A percentile compares a stretch with the other conserved stretches of the same genome.
Evolutionary conservation across 2,329 filamentous ascomycete species (phyloP).

Genomic region (Colletotrichum lentis): DNA sequence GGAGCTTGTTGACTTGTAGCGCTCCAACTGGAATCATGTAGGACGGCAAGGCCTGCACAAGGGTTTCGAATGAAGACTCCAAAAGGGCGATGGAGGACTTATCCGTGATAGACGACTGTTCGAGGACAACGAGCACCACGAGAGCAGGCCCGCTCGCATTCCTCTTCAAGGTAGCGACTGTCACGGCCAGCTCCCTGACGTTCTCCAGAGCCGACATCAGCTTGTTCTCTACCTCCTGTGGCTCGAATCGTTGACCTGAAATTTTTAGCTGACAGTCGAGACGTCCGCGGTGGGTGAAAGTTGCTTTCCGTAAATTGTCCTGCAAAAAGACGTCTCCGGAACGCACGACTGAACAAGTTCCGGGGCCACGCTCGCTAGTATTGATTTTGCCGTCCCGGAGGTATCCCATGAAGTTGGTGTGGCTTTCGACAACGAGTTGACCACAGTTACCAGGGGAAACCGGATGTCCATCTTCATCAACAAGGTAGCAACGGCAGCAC

Average conservation of each 20-base stretch:
- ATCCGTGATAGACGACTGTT: neutral
- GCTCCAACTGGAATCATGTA: conserved; percentile 3
- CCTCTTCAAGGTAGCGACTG: conserved; percentile 2
- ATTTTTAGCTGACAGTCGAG: conserved; percentile 5
- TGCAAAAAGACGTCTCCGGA: conserved; percentile 6
- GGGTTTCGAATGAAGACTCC: conserved; percentile 4
- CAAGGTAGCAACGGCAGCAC: conserved; percentile 7
- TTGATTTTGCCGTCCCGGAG: neutral
- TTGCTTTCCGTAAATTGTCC: neutral
- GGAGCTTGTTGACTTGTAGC: neutral
- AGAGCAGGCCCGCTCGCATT: conserved; percentile 8
- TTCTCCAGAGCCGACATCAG: neutral
- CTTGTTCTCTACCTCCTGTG: conserved; percentile 1
- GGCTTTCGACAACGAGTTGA: conserved; percentile 2
- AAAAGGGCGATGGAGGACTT: neutral
- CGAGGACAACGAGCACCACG: conserved; percentile 5
- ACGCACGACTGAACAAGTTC: neutral
- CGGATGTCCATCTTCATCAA: neutral
- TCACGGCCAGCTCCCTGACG: conserved; percentile 7
- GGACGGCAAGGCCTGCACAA: conserved; percentile 1
- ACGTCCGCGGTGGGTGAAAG: conserved; percentile 2
- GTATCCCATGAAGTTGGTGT: conserved; percentile 7
- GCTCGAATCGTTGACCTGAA: neutral
- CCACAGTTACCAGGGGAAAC: neutral
- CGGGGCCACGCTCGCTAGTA: neutral